Conservation (phyloP, 148 eudicot species). For the Mesembryanthemum crystallinum region DNA sequence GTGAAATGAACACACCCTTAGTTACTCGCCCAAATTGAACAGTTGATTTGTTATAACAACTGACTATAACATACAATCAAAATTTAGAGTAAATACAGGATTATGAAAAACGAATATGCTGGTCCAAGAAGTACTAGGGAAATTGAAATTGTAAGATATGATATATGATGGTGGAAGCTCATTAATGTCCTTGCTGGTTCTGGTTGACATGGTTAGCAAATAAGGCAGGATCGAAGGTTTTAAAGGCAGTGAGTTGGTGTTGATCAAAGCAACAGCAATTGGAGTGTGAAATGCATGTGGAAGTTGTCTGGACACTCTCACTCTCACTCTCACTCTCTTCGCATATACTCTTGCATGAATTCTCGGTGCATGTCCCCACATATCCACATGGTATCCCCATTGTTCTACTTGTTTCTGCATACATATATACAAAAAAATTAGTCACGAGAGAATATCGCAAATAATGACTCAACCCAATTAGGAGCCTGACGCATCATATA, state of each 20-base stretch:
- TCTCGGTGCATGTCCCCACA: background rate
- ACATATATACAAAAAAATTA: background rate
- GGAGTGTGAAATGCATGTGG: background rate
- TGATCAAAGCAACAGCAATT: background rate
- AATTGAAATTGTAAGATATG: too few relatives aligned
- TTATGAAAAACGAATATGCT: too few relatives aligned
- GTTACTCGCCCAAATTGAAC: too few relatives aligned
- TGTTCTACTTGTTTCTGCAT: background rate
- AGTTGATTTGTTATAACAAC: too few relatives aligned
- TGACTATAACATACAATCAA: too few relatives aligned
- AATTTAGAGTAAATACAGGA: too few relatives aligned
- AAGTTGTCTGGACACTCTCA: background rate
- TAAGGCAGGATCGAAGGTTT: background rate
- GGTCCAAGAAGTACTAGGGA: background rate
- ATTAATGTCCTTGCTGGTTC: background rate
- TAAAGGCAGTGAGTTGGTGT: background rate
- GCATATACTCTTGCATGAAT: background rate
- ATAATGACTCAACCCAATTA: too few relatives aligned
- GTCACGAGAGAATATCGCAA: too few relatives aligned
- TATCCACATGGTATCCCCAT: conserved; percentile 3
- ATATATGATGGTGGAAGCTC: background rate
- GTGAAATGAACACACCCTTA: too few relatives aligned
- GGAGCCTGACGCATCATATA: too few relatives aligned
- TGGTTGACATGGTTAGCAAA: background rate
- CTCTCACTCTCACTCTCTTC: too few relatives aligned